Base-by-base conservation (phyloP, 352 stramenopile genomes). In the Phytophthora crassamura region DNA sequence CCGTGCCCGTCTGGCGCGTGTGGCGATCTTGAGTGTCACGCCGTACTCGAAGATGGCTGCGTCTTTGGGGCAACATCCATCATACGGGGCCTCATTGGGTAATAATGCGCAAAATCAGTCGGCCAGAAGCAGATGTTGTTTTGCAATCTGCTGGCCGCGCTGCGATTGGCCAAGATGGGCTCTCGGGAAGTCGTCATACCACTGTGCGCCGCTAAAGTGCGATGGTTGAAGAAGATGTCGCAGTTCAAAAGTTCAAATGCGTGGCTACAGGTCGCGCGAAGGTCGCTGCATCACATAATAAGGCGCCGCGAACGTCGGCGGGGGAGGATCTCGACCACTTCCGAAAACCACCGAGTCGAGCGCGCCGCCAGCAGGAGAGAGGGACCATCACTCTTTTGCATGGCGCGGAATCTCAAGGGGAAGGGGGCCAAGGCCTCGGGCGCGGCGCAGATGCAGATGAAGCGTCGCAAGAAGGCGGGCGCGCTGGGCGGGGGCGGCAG, bases 381-480 rank as follows among this genome's bases (percentile, higher is more conserved):
- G 32, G 39, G 64, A 77, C 54, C 64, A 74, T 77, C 64, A 74
- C 60, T 72, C 66, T 30, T 30, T 30, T 69, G 60, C 18, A 78
- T 78, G 70, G 70, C 51, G 53, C 63, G 70, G 32, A 72, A 67
- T 66, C 52, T 67, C 47, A 78, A 78, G 55, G 52, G 41, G 40
- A 78, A 78, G 47, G 57, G 41, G 40, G 36, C 43, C 33, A 71
- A 67, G 61, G 25, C 59, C 25, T 30, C 25, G 18, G 54, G 64
- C 52, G 48, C 18, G 40, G 36, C 22, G 12, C 25, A 30, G 25
- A 34, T 57, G 56, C 65, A 67, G 50, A 64, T 63, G 18, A 78
- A 78, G 65, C 70, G 70, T 25, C 70, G 70, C 38, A 78, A 78
- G 53, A 78, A 78, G 62, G 20, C 60, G 15, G 36, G 36, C 25